Base-by-base conservation (phyloP, 163 green algal species). In the Chlorella variabilis region DNA sequence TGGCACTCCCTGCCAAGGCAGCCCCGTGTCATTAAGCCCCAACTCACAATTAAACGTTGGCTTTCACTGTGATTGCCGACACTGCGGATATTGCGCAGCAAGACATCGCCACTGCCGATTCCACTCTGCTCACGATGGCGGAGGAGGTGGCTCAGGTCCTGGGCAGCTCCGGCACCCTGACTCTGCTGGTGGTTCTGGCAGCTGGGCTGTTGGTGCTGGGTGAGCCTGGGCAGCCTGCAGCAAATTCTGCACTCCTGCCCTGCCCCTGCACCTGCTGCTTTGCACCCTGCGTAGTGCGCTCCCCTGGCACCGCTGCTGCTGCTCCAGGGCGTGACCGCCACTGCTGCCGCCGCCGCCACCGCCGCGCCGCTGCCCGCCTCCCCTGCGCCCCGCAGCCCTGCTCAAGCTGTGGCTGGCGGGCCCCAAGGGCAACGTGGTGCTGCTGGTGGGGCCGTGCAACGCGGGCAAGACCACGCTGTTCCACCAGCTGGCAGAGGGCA, bases 381-480 rank as follows among this genome's bases (percentile, higher is more conserved):
- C 73, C 31, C 33, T 39, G 15, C 33, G 5, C 27, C 31, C 34
- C 36, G 71, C 81, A 85, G 73, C 56, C 6, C 51, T 85, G 31
- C 51, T 81, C 42, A 80, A 67, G 63, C 27, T 80, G 18, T 68
- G 65, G 45, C 18, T 67, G 25, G 29, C 31, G 3, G 42, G 77
- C 13, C 31, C 66, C 11, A 39, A 62, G 25, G 83, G 85, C 48
- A 65, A 56, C 48, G 69, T 66, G n/a, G 45, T 91, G 17, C 83
- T 93, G 45, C 25, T 93, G 23, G 61, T 91, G 45, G 89, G 89
- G 3, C 84, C 89, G 6, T 84, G 51, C 20, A 83, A 86, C 15
- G 76, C 77, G 3, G 89, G 89, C 39, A 93, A 93, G 82, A 93
- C 89, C 5, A 87, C 89, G 23, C 59, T 93, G 29, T 91, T 89